Evolutionary conservation across 257 asterid species (phyloP).

Genomic region (Scutellaria baicalensis): DNA sequence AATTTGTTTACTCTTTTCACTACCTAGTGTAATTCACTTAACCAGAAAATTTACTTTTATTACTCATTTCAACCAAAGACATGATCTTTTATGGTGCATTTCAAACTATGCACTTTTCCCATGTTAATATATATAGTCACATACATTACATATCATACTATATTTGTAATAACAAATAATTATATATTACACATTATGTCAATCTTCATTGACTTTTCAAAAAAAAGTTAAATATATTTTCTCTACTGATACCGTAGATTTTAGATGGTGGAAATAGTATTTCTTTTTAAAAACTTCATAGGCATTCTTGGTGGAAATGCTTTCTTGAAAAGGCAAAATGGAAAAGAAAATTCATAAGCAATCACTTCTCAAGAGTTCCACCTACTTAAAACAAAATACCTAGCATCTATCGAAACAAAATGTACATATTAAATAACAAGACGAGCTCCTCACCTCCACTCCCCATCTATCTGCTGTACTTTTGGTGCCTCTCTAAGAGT

Average conservation of each 20-base stretch:
- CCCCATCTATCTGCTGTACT: constrained; percentile 86
- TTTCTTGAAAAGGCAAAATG: background rate
- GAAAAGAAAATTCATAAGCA: background rate
- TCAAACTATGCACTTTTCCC: background rate
- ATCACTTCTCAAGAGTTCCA: background rate
- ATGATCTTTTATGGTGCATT: background rate
- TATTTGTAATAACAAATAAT: no score
- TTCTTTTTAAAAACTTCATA: no score
- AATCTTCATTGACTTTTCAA: no score
- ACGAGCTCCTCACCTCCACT: constrained; percentile 59
- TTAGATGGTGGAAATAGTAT: no score
- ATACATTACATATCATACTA: no score
- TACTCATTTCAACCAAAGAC: background rate
- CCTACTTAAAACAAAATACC: background rate
- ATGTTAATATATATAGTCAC: no score
- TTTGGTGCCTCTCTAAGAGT: constrained; percentile 84
- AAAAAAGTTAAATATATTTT: no score
- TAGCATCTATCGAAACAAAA: background rate
- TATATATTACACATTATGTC: no score
- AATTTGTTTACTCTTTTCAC: background rate
- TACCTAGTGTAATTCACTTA: background rate
- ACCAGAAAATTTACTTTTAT: background rate
- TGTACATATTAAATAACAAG: background rate
- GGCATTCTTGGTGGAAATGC: no score
- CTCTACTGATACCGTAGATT: no score